phyloP scores from a whole-genome alignment of 805 yeast species.

The Wickerhamomyces bisporus region DNA sequence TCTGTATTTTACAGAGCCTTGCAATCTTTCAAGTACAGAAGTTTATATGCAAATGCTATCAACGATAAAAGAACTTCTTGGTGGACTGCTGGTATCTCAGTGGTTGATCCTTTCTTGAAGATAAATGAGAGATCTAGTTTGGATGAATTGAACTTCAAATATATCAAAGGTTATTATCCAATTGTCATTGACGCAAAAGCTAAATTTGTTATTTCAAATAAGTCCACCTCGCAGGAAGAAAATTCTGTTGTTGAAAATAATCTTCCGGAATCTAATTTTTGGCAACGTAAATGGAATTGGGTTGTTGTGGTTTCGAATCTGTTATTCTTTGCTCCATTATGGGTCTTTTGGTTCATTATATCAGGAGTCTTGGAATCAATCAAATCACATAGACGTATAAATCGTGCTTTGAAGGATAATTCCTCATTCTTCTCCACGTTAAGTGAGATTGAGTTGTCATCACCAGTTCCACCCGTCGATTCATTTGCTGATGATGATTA shows the following conservation, averaged over 20 bases:
- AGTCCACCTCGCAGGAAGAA: slow-evolving; percentile 10
- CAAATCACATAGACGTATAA: slow-evolving; percentile 34
- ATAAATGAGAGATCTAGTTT: slow-evolving; percentile 40
- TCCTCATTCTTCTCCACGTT: slow-evolving; percentile 20
- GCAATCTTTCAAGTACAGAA: slow-evolving; percentile 42
- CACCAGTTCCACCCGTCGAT: background rate
- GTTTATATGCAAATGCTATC: slow-evolving; percentile 69
- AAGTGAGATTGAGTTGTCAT: slow-evolving; percentile 8
- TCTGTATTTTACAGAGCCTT: slow-evolving; percentile 59
- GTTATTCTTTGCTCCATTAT: slow-evolving; percentile 54
- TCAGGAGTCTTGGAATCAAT: slow-evolving; percentile 36
- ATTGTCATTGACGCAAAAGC: slow-evolving; percentile 47
- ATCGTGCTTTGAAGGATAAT: slow-evolving; percentile 24
- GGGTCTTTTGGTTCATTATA: slow-evolving; percentile 53
- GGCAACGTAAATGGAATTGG: slow-evolving; percentile 43
- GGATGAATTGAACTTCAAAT: slow-evolving; percentile 35
- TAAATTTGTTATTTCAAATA: slow-evolving; percentile 30
- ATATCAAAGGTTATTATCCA: slow-evolving; percentile 49
- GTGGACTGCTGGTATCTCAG: slow-evolving; percentile 74
- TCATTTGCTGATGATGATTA: slow-evolving; percentile 9
- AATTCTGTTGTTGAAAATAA: slow-evolving; percentile 1
- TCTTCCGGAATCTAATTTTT: slow-evolving; percentile 22
- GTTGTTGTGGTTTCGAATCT: slow-evolving; percentile 38
- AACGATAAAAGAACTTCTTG: slow-evolving; percentile 80
- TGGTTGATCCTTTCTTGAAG: slow-evolving; percentile 50